A percentile compares a stretch with the other conserved stretches of the same genome.
phyloP scores from a whole-genome alignment of 768 basidiomycete species.

The Leccinum broughii region DNA sequence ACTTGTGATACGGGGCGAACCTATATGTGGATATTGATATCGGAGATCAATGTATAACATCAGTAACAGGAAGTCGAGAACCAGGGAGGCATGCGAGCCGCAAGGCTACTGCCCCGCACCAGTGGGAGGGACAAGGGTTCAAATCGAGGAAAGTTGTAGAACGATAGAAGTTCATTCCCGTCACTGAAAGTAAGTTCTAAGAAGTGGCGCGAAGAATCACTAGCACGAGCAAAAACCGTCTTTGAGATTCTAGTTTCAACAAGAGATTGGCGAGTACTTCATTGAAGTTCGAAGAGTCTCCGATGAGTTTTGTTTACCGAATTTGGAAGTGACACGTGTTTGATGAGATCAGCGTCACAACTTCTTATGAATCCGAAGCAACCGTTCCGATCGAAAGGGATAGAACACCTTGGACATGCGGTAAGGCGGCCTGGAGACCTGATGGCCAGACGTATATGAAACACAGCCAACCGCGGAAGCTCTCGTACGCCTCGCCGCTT shows the following conservation, averaged over 20 bases:
- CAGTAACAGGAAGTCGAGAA: slow-evolving; percentile 3
- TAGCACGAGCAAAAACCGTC: neutral
- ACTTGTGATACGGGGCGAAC: neutral
- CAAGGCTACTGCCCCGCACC: neutral
- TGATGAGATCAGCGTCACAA: neutral
- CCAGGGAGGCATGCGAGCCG: neutral
- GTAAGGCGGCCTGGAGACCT: neutral
- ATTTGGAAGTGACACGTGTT: neutral
- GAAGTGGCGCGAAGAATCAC: neutral
- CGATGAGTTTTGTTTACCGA: too few relatives aligned
- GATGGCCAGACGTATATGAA: slow-evolving; percentile 9
- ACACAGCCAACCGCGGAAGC: slow-evolving; percentile 1
- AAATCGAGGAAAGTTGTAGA: neutral
- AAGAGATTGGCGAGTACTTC: too few relatives aligned
- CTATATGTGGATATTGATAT: slow-evolving; percentile 5
- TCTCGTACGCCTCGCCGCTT: neutral
- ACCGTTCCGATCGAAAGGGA: neutral
- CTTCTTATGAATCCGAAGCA: too few relatives aligned
- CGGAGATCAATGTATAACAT: neutral
- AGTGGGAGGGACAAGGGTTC: slow-evolving; percentile 3
- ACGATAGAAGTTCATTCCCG: slow-evolving; percentile 4
- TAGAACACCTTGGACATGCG: neutral
- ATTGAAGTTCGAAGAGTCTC: too few relatives aligned
- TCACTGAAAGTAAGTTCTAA: neutral
- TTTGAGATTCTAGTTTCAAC: neutral